A percentile compares a stretch with the other conserved stretches of the same genome.
These are phyloP conservation scores for Prototheca stagnorum DNA, from an alignment of 163 green algal genomes.

Conservation along the genomic window DNA sequence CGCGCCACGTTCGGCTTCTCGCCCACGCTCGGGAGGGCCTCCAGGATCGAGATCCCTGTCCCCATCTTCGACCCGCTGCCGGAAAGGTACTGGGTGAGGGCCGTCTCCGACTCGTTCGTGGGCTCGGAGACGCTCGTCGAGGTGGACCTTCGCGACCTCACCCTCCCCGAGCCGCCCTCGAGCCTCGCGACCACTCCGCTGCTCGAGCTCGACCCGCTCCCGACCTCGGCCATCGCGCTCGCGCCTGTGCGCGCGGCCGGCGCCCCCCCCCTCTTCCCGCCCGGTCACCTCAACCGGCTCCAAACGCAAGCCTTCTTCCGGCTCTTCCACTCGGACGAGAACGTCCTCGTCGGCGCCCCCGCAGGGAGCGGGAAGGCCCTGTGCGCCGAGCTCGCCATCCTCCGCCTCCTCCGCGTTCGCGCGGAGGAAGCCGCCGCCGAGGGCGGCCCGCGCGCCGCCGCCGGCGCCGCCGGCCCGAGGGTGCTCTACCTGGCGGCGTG, in stretches of 20 bases:
- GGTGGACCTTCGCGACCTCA: slow-evolving; percentile 47
- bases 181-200: slow-evolving; percentile 22
- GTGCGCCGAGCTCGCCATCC: slow-evolving; percentile 78
- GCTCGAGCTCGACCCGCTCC: slow-evolving; percentile 83
- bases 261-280: slow-evolving; percentile 63
- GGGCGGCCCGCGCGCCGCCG: neutral
- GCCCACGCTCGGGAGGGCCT: too few relatives aligned
- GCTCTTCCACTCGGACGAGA: slow-evolving; percentile 89
- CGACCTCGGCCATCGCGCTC: slow-evolving; percentile 61
- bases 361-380: slow-evolving; percentile 92
- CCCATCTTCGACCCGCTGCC: slow-evolving; percentile 89
- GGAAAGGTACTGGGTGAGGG: slow-evolving; percentile 19
- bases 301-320: slow-evolving; percentile 92
- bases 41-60: slow-evolving; percentile 84
- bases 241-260: slow-evolving; percentile 26
- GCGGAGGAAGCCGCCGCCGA: too few relatives aligned
- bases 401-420: slow-evolving; percentile 47
- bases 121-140: slow-evolving; percentile 34
- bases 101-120: slow-evolving; percentile 68
- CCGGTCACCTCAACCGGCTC: slow-evolving; percentile 96
- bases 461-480: neutral
- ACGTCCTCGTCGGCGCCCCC: slow-evolving; percentile 85
- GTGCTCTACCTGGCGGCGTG: slow-evolving; percentile 40
- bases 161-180: slow-evolving; percentile 47
- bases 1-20: neutral